Percentiles rank a stretch among this genome's conserved stretches.
phyloP scores from a whole-genome alignment of 768 basidiomycete genomes.

The Mycena olivaceomarginata region DNA sequence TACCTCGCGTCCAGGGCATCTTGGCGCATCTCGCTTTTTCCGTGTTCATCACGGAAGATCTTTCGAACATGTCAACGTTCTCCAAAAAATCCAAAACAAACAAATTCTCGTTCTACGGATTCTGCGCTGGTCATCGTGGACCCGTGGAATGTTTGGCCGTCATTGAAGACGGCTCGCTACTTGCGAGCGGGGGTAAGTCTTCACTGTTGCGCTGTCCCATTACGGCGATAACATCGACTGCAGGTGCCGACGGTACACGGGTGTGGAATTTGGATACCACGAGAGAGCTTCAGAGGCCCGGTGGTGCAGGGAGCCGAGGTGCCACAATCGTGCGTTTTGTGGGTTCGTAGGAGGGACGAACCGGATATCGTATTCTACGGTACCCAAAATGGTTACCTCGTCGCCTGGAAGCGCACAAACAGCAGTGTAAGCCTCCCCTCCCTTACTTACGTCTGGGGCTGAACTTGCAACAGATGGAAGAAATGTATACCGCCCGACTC shows the following conservation, averaged over 20 bases:
- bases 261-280: slow-evolving; percentile 15
- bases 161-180: slow-evolving; percentile 23
- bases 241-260: slow-evolving; percentile 25
- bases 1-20: too few species aligned
- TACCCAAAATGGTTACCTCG: slow-evolving; percentile 32
- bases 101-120: too few species aligned
- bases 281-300: neutral
- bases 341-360: slow-evolving; percentile 38
- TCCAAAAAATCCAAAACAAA: too few species aligned
- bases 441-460: neutral
- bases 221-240: neutral
- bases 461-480: slow-evolving; percentile 19
- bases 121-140: neutral
- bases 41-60: too few species aligned
- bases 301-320: slow-evolving; percentile 24
- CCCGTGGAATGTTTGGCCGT: neutral
- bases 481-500: slow-evolving; percentile 29
- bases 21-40: too few species aligned
- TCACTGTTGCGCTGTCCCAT: neutral
- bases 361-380: slow-evolving; percentile 34
- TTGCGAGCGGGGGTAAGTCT: slow-evolving; percentile 30
- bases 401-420: slow-evolving; percentile 28
- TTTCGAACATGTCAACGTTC: too few species aligned
- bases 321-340: slow-evolving; percentile 31
- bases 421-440: neutral